Base-by-base conservation (phyloP, 148 eudicot species). In the Nyssa sinensis region DNA sequence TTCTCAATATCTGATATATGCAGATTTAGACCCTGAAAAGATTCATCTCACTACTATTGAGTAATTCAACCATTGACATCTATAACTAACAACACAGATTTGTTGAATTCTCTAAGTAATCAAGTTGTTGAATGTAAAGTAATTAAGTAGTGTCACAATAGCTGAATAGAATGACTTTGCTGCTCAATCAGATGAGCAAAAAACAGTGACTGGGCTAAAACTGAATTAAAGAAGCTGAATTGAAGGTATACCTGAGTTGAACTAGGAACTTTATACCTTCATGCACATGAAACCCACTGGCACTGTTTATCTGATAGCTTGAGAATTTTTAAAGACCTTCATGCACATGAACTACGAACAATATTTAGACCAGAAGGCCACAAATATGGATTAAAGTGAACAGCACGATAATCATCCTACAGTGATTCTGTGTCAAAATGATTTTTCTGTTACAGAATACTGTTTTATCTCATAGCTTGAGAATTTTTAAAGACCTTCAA, bases 261-360 rank as follows among this genome's bases (percentile, higher is more conserved):
- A 60, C 47, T 49, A 30, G 49, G 14, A 27, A 66, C 34, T 58
- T 55, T 62, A 67, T 64, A 94, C 98, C 97, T 92, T 92, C 87
- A 88, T 84, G 80, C 98, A 94, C 98, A 94, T 90, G 88, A 94
- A 88, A 74, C 97, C 89, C 67, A 94, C 98, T 47, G 98, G 95
- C 30, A 84, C 83, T 8, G 93, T 60, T 81, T 88, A 81, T 94
- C 92, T 57, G 98, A 90, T 95, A 94, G 91, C 98, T 93, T 61
- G 64, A 23, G 55, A 55, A 51, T 64, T 77, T 73, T 41, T 27
- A 10, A 35, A 64, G 30, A 70, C 24, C 27, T 23, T 62, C n/a
- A 58, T 55, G n/a, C n/a, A n/a, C 7, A 64, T 55, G 25, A 21
- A 24, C 25, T 24, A 57, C 31, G 13, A 39, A 57, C 10, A 62